A percentile compares a stretch with the other conserved stretches of the same genome.
These are phyloP conservation scores for Arabis alpina DNA, from an alignment of 345 rosid genomes.

Conservation along the genomic window DNA sequence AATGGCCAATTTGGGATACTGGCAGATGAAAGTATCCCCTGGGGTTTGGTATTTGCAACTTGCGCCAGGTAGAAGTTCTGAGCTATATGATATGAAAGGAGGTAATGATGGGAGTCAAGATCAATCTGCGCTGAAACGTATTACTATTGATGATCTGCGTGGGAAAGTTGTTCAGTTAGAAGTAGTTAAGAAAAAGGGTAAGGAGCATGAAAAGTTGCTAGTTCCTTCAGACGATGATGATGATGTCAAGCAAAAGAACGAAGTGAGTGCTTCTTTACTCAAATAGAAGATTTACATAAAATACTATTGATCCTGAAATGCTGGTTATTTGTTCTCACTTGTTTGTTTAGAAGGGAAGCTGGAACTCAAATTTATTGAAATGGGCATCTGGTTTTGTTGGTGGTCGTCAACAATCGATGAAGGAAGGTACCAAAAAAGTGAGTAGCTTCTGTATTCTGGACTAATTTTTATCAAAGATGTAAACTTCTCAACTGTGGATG, in stretches of 20 bases:
- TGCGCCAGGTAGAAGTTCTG: slow-evolving; percentile 97
- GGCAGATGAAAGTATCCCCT: slow-evolving; percentile 99
- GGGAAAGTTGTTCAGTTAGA: slow-evolving; percentile 96
- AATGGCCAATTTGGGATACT: slow-evolving; percentile 99
- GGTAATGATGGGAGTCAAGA: slow-evolving; percentile 53
- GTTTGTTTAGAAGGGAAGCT: slow-evolving; percentile 56
- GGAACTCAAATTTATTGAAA: slow-evolving; percentile 91
- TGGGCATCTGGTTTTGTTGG: slow-evolving; percentile 97
- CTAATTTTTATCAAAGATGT: slow-evolving; percentile 1
- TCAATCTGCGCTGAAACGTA: slow-evolving; percentile 64
- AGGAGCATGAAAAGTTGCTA: slow-evolving; percentile 86
- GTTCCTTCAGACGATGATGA: slow-evolving; percentile 65
- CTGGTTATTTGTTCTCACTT: slow-evolving; percentile 26
- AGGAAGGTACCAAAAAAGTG: slow-evolving; percentile 42
- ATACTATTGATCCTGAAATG: slow-evolving; percentile 13
- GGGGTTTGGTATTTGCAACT: slow-evolving; percentile 99
- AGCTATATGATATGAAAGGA: slow-evolving; percentile 71
- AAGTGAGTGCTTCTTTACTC: slow-evolving; percentile 50
- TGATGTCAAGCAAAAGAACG: slow-evolving; percentile 48
- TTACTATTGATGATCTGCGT: slow-evolving; percentile 83
- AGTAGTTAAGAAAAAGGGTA: slow-evolving; percentile 87
- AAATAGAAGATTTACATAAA: slow-evolving; percentile 18
- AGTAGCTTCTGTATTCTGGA: slow-evolving; percentile 45
- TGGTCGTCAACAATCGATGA: slow-evolving; percentile 61
- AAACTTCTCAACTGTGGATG: slow-evolving; percentile 2